Percentiles rank a stretch among this genome's conserved stretches.
Conservation (phyloP, 2,329 filamentous ascomycete genomes). For the Calonectria hongkongensis region DNA sequence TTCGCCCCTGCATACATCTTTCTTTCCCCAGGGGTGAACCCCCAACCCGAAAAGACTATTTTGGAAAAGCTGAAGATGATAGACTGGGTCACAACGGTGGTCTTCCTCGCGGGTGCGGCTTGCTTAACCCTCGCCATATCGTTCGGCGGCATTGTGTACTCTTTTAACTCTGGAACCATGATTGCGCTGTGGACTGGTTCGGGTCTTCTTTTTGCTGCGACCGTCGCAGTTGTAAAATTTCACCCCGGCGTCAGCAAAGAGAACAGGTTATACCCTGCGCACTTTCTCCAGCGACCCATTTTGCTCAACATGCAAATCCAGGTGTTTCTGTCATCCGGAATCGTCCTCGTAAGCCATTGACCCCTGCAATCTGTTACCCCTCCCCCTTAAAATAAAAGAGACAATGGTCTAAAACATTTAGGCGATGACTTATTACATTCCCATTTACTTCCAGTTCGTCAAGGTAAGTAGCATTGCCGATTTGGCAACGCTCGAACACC, state of each 20-base stretch:
- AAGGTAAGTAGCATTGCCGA: not conserved
- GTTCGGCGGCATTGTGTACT: constrained; percentile 69
- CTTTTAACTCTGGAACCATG: constrained; percentile 66
- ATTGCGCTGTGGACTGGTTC: constrained; percentile 69
- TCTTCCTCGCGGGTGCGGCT: constrained; percentile 57
- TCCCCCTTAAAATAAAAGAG: not conserved
- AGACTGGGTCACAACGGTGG: constrained; percentile 56
- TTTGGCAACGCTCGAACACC: not conserved
- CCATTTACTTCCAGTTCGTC: constrained; percentile 18
- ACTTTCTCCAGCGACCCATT: constrained; percentile 53
- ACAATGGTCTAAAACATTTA: constrained; percentile 62
- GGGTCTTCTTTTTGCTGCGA: constrained; percentile 61
- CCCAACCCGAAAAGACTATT: constrained; percentile 40
- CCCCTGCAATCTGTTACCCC: too few relatives aligned
- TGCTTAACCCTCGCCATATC: constrained; percentile 67
- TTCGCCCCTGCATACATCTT: constrained; percentile 65
- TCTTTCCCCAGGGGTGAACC: constrained; percentile 62
- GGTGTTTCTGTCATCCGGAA: not conserved
- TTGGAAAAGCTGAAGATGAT: constrained; percentile 48
- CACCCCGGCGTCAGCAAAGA: constrained; percentile 65
- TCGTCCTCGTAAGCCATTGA: not conserved
- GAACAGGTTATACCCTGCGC: constrained; percentile 46
- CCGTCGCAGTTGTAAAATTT: constrained; percentile 66
- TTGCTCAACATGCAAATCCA: constrained; percentile 52
- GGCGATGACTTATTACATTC: constrained; percentile 64